Evolutionary conservation across 805 yeast species (phyloP), one percentile per base, ranked within the genome.

Genomic region (Alloascoidea africana): DNA sequence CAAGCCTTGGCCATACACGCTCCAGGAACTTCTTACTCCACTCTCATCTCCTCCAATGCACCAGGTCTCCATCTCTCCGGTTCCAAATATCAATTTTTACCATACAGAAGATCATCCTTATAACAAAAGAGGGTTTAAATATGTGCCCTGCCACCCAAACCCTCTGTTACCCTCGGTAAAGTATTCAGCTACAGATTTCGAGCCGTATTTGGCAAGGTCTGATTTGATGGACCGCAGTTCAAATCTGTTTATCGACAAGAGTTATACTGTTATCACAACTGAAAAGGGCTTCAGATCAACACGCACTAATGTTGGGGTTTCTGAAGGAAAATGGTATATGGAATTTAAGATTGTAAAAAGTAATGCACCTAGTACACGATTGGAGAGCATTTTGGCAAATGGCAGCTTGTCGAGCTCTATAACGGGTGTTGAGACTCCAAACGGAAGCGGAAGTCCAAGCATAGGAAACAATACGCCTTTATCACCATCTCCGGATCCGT

Each of bases 301-400:
- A 0, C 58, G 96, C 35, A 66, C 86, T 3, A 85, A 80, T 53
- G 72, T 79, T 2, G 76, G 83, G 1, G 63, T 89, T 6, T 62
- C 80, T 17, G 87, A 82, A 44, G 98, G 97, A 0, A 56, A 54
- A 14, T 79, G 81, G 63, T 89, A 77, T 54, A 74, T 83, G 56
- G 97, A 89, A 54, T 77, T 75, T 43, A 66, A 71, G 39, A 68
- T 89, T 2, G 39, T 73, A 3, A 55, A 55, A 18, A 65, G 67
- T 5, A 59, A 58, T 23, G 51, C 44, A 36, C 13, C 14, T 15
- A 14, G 4, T 17, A 17, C 4, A 35, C 17, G 16, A 27, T 8
- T 16, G 32, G 11, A 11, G n/a, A 35, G 13, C 11, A 18, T 16
- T 17, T 18, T 14, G 16, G n/a, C n/a, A 35, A 8, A 32, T 17